A percentile compares a stretch with the other conserved stretches of the same genome.
phyloP scores from a whole-genome alignment of 805 yeast genomes.

The Ogataea trehalophila region DNA sequence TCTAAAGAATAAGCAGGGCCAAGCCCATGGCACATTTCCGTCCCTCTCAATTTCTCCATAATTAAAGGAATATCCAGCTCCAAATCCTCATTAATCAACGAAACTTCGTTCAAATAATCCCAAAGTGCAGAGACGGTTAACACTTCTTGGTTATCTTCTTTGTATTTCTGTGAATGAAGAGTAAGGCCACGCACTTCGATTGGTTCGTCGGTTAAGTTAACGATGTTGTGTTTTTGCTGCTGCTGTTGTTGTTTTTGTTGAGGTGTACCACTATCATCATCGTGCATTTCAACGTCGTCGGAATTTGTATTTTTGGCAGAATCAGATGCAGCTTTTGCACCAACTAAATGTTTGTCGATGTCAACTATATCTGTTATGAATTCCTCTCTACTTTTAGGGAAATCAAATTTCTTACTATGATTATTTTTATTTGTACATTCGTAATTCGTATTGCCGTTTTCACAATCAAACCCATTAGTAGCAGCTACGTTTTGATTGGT shows the following conservation, averaged over 20 bases:
- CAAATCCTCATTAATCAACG: constrained; percentile 41
- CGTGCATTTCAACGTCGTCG: not conserved
- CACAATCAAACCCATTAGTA: not conserved
- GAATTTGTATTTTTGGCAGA: not conserved
- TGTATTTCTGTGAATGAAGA: constrained; percentile 11
- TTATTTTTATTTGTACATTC: not conserved
- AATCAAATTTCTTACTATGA: constrained; percentile 10
- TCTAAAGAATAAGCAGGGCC: constrained; percentile 63
- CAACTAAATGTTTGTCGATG: constrained; percentile 4
- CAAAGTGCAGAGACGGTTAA: constrained; percentile 76
- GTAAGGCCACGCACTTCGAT: constrained; percentile 6
- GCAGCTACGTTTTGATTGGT: not conserved
- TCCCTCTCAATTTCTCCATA: constrained; percentile 56
- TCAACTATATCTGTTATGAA: constrained; percentile 21
- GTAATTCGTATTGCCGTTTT: not conserved
- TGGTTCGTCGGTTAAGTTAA: not conserved
- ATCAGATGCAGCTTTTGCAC: not conserved
- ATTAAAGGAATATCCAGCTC: constrained; percentile 54
- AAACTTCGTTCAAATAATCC: constrained; percentile 61
- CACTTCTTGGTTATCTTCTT: constrained; percentile 37
- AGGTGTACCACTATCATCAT: not conserved
- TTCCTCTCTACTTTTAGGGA: constrained; percentile 24
- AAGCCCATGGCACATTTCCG: constrained; percentile 72
- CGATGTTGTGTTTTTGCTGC: not conserved
- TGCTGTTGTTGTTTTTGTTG: not conserved